These are phyloP conservation scores for Talaromyces sp. DNA, from an alignment of 2,329 filamentous ascomycete genomes.

Conservation along the genomic window DNA sequence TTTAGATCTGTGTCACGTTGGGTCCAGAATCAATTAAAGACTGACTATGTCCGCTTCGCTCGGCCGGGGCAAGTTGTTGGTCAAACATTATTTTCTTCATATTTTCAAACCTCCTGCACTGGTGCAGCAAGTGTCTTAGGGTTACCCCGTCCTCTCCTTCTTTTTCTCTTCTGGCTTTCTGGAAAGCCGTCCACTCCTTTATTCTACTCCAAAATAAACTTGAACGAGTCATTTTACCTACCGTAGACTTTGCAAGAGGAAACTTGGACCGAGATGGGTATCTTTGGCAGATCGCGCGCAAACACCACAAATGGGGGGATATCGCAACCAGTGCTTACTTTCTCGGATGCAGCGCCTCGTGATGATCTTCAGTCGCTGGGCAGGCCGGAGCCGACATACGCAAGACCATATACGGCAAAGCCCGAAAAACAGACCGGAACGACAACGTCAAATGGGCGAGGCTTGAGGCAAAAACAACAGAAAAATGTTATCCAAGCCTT, in stretches of 20 bases:
- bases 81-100: slow-evolving; percentile 18
- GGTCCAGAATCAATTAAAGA: slow-evolving; percentile 16
- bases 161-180: slow-evolving; percentile 29
- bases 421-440: not conserved
- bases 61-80: slow-evolving; percentile 16
- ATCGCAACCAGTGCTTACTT: slow-evolving; percentile 32
- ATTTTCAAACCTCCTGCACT: slow-evolving; percentile 13
- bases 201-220: slow-evolving; percentile 9
- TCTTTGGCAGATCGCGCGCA: slow-evolving; percentile 29
- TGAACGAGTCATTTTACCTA: not conserved
- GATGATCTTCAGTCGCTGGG: slow-evolving; percentile 27
- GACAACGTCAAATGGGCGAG: slow-evolving; percentile 11
- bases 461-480: slow-evolving; percentile 13
- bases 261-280: slow-evolving; percentile 8
- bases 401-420: not conserved
- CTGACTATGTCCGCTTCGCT: slow-evolving; percentile 18
- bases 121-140: slow-evolving; percentile 2
- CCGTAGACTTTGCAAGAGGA: not conserved
- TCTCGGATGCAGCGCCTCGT: slow-evolving; percentile 32
- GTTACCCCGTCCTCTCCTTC: not conserved
- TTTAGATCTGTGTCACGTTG: slow-evolving; percentile 6
- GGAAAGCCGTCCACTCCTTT: slow-evolving; percentile 40
- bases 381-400: slow-evolving; percentile 13
- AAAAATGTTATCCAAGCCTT: slow-evolving; percentile 23
- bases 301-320: slow-evolving; percentile 29